These are phyloP conservation scores for Cucumis cinereus DNA, from an alignment of 306 rosid species.

Conservation along the genomic window DNA sequence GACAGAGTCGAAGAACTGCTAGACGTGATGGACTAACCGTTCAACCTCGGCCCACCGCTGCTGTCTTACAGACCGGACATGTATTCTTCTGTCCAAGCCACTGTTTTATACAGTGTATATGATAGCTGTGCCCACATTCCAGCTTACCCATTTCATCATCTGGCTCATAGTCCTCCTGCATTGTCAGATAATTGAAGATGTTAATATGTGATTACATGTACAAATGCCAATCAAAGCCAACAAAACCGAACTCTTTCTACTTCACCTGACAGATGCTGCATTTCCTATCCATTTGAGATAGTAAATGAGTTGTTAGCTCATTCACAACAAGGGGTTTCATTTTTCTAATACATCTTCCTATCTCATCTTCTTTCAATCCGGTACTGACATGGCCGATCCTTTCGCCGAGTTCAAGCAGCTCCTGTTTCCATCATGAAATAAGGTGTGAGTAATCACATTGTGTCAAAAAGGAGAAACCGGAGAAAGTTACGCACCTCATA, in stretches of 20 bases:
- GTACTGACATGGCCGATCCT: constrained; percentile 85
- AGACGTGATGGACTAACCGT: constrained; percentile 3
- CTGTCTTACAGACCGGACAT: constrained; percentile 87
- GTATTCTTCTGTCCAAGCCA: constrained; percentile 81
- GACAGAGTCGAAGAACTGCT: constrained; percentile 10
- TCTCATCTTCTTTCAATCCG: constrained; percentile 77
- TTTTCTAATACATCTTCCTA: constrained; percentile 41
- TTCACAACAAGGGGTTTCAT: constrained; percentile 27
- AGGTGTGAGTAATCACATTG: neutral
- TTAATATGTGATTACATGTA: neutral
- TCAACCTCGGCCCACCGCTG: constrained; percentile 40
- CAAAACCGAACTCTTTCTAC: neutral
- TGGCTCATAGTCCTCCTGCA: constrained; percentile 80
- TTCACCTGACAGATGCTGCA: constrained; percentile 90
- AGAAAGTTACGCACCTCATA: constrained; percentile 45
- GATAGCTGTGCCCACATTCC: constrained; percentile 72
- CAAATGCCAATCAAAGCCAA: neutral
- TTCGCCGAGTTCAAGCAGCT: constrained; percentile 82
- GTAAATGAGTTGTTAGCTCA: constrained; percentile 29
- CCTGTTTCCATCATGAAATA: constrained; percentile 23
- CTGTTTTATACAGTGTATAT: constrained; percentile 64
- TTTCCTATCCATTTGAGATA: constrained; percentile 41
- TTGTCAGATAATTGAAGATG: neutral
- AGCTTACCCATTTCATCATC: constrained; percentile 82
- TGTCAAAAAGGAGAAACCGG: neutral